These are phyloP conservation scores for Tetrahymena malaccensis DNA, from an alignment of 73 alveolate species.

Conservation along the genomic window DNA sequence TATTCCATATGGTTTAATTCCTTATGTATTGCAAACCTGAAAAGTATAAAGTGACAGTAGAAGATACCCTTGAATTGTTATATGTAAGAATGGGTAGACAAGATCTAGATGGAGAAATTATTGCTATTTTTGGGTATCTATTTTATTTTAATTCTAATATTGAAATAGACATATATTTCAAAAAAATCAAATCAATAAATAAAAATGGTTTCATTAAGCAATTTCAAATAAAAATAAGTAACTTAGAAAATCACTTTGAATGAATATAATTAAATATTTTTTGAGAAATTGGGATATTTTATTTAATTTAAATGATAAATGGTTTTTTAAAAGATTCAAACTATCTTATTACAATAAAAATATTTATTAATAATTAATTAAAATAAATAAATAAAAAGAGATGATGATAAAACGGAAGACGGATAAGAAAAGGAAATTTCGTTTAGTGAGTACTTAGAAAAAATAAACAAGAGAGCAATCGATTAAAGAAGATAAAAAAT, in stretches of 20 bases:
- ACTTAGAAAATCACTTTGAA: too few species aligned
- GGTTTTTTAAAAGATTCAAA: too few species aligned
- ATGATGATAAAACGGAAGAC: constrained; percentile 47
- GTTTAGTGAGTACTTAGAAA: constrained; percentile 60
- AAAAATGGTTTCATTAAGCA: too few species aligned
- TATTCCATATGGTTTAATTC: constrained; percentile 92
- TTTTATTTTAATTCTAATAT: background rate
- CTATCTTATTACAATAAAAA: too few species aligned
- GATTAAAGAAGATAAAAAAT: constrained; percentile 47
- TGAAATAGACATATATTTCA: too few species aligned
- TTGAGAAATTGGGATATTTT: too few species aligned
- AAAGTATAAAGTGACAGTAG: constrained; percentile 65
- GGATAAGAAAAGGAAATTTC: constrained; percentile 56
- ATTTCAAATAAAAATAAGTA: too few species aligned
- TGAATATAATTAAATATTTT: too few species aligned
- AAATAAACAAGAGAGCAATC: constrained; percentile 61
- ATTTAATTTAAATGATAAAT: too few species aligned
- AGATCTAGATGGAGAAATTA: constrained; percentile 56
- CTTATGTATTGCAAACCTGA: constrained; percentile 88
- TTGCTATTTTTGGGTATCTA: constrained; percentile 59
- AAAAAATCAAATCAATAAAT: too few species aligned
- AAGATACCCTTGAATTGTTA: constrained; percentile 93
- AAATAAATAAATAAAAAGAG: background rate
- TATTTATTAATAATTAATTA: background rate
- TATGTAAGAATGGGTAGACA: constrained; percentile 89